Percentiles rank a stretch among this genome's conserved stretches.
Evolutionary conservation across 1,284 basidiomycete genomes (phyloP).

Genomic region (Boletus semigastroideus): DNA sequence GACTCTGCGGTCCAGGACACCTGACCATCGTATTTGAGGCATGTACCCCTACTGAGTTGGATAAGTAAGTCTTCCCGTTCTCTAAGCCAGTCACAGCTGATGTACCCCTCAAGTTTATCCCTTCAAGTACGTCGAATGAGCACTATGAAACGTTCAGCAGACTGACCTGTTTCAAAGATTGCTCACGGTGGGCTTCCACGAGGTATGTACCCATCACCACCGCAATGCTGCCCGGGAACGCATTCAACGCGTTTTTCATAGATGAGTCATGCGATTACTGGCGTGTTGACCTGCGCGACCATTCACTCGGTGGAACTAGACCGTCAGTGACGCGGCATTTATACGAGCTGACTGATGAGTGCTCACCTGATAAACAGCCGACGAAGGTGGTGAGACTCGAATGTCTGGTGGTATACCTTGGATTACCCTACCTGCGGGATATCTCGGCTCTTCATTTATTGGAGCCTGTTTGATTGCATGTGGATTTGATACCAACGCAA

Average conservation of each 20-base stretch:
- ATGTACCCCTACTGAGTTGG: conserved; percentile 69
- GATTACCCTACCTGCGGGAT: conserved; percentile 87
- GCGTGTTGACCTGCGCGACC: conserved; percentile 85
- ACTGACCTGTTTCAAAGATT: conserved; percentile 42
- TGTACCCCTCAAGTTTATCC: conserved; percentile 69
- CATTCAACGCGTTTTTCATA: conserved; percentile 33
- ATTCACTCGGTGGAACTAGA: conserved; percentile 89
- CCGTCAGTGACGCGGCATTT: conserved; percentile 49
- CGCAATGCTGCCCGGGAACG: conserved; percentile 4
- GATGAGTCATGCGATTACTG: conserved; percentile 84
- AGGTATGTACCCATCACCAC: conserved; percentile 45
- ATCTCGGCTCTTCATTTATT: conserved; percentile 89
- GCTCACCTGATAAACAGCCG: conserved; percentile 47
- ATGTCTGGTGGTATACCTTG: conserved; percentile 93
- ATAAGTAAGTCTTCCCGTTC: conserved; percentile 55
- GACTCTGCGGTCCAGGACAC: neutral
- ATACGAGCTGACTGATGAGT: neutral
- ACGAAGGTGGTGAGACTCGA: conserved; percentile 90
- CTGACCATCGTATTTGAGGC: conserved; percentile 46
- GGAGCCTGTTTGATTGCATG: conserved; percentile 89
- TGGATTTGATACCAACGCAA: conserved; percentile 92
- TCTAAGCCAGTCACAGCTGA: conserved; percentile 10
- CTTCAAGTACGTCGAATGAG: conserved; percentile 69
- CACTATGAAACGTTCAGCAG: neutral
- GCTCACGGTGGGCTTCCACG: conserved; percentile 88